Evolutionary conservation across 2,329 filamentous ascomycete species (phyloP), one percentile per base, ranked within the genome.

Genomic region (Apiospora arundinis): DNA sequence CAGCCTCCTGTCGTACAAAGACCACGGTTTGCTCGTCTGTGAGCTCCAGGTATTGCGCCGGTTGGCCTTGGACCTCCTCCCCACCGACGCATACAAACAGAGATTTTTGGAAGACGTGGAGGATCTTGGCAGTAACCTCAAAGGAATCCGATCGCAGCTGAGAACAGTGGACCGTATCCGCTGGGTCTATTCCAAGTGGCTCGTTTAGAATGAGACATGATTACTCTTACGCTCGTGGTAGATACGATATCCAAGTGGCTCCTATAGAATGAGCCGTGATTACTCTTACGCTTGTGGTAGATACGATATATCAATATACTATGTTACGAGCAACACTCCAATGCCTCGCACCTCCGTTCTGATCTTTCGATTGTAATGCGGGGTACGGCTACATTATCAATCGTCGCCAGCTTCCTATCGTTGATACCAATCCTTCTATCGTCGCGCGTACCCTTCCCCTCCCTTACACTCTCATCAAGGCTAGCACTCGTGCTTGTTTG

Each of bases 161-260:
- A 92, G 90, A 79, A 93, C 95, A 60, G 84, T 97, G 70, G 90
- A 95, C 76, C 88, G 96, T 72, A 94, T 98, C 75, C 88, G 93
- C 74, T 98, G 96, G 95, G 92, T 93, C 4, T 98, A 98, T 84
- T 90, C 90, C 2, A 92, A 91, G 79, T 98, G 93, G 92, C 79
- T 93, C 23, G 21, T 46, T 7, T 67, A 56, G 49, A 25, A 32
- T 18, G 49, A 56, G 25, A 25, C 49, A 56, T 56, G 49, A 56
- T 56, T 21, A 56, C 14, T 56, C 32, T 32, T 56, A 56, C 25
- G 49, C 49, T 56, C 4, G 32, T 23, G 48, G 48, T 56, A 14
- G 25, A 56, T 32, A 56, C 32, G 49, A 56, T 32, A 21, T 21
- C 90, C 2, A 92, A 91, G 79, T 98, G 93, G 92, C 79, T 93